phyloP scores from a whole-genome alignment of 2,329 filamentous ascomycete species.

The Moelleriella libera region DNA sequence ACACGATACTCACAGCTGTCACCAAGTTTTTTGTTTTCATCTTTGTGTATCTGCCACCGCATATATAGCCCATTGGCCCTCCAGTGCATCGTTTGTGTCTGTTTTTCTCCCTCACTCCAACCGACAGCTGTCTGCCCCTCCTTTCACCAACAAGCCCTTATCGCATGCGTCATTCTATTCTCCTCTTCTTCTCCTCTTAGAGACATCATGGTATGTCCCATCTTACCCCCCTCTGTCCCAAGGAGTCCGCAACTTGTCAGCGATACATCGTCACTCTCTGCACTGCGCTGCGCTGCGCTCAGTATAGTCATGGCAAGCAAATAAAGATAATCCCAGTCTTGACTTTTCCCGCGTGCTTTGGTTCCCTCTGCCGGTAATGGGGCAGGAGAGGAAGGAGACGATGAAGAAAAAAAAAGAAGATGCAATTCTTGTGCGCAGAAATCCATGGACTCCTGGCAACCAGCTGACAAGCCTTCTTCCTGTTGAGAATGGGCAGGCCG shows the following conservation, averaged over 20 bases:
- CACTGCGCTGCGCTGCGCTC: slow-evolving; percentile 4
- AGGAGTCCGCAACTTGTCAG: slow-evolving; percentile 2
- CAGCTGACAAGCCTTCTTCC: no score
- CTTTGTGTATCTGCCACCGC: not conserved
- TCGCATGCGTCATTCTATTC: not conserved
- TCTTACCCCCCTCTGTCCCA: not conserved
- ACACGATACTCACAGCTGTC: not conserved
- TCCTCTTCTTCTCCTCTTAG: no score
- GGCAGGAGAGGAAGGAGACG: no score
- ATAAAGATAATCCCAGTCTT: not conserved
- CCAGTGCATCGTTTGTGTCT: no score
- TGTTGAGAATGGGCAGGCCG: no score
- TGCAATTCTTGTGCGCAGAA: no score
- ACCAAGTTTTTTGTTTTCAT: no score
- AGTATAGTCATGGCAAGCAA: slow-evolving; percentile 5
- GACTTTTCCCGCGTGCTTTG: not conserved
- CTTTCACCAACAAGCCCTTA: not conserved
- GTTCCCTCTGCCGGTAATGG: not conserved
- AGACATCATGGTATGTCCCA: slow-evolving; percentile 6
- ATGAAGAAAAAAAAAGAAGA: no score
- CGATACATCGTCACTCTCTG: slow-evolving; percentile 3
- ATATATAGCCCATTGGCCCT: not conserved
- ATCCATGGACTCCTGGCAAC: no score
- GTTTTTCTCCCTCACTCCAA: not conserved
- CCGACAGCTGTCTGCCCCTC: slow-evolving; percentile 4